Percentiles rank a stretch among this genome's conserved stretches.
Conservation (phyloP, 768 basidiomycete genomes). For the Russula foetens region DNA sequence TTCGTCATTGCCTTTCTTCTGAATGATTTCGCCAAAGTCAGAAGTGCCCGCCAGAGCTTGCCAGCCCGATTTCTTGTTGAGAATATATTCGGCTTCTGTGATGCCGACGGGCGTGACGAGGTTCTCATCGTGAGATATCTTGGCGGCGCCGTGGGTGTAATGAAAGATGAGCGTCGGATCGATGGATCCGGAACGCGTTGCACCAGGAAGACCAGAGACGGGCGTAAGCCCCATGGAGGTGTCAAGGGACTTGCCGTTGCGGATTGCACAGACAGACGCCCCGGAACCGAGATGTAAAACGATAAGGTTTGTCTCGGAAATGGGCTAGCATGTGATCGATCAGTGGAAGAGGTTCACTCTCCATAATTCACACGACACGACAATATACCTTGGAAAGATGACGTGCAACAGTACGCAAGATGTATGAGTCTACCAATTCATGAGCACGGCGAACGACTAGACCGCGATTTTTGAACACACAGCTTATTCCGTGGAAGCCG, state of each 20-base stretch:
- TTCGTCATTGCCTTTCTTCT: constrained; percentile 26
- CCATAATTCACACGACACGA: no score
- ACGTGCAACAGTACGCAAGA: background rate
- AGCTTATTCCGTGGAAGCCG: constrained; percentile 85
- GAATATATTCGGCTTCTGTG: constrained; percentile 57
- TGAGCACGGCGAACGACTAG: background rate
- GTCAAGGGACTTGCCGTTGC: constrained; percentile 65
- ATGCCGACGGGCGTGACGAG: constrained; percentile 42
- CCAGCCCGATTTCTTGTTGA: constrained; percentile 74
- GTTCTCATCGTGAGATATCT: constrained; percentile 45
- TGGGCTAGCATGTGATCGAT: background rate
- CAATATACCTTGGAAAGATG: background rate
- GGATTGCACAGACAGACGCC: background rate
- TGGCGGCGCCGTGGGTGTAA: constrained; percentile 47
- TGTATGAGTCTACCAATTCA: background rate
- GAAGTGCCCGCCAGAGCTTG: constrained; percentile 72
- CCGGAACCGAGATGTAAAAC: background rate
- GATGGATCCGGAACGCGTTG: constrained; percentile 74
- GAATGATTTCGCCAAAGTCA: constrained; percentile 66
- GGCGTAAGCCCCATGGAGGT: constrained; percentile 93
- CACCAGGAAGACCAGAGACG: constrained; percentile 80
- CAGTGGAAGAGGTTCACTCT: no score
- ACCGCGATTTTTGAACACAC: constrained; percentile 28
- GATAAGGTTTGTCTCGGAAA: background rate
- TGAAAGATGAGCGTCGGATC: constrained; percentile 90